Conservation (phyloP, 179 eudicot species). For the Vitellaria paradoxa region DNA sequence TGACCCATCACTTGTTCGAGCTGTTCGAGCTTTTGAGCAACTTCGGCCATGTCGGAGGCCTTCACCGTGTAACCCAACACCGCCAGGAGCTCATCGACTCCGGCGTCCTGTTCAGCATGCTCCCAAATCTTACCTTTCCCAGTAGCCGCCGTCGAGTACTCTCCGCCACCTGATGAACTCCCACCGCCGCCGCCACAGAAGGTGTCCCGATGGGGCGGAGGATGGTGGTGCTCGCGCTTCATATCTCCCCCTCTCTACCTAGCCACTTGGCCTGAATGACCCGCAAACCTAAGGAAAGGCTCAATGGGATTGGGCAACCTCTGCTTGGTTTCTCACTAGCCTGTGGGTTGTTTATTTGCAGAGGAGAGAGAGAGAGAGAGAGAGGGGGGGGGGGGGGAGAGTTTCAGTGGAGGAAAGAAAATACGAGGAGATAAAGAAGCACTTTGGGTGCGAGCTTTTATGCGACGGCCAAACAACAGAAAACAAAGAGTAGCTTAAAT, state of each 20-base stretch:
- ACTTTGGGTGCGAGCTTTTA: no score
- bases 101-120: slow-evolving; percentile 21
- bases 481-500: no score
- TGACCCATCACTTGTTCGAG: slow-evolving; percentile 44
- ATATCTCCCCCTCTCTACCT: neutral
- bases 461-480: no score
- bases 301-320: slow-evolving; percentile 3
- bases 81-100: slow-evolving; percentile 54
- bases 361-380: slow-evolving; percentile 9
- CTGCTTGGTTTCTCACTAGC: slow-evolving; percentile 16
- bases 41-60: slow-evolving; percentile 51
- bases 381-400: neutral
- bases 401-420: no score
- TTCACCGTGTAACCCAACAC: slow-evolving; percentile 59
- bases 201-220: neutral
- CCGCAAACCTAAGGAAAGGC: neutral
- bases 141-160: neutral
- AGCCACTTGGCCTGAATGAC: neutral
- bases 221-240: slow-evolving; percentile 5
- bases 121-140: slow-evolving; percentile 29
- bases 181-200: neutral
- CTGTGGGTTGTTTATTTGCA: neutral
- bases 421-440: no score
- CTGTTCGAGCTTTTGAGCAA: slow-evolving; percentile 53
- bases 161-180: neutral